phyloP scores from a whole-genome alignment of 2,329 filamentous ascomycete species.

The Decorospora gaudefroyi region DNA sequence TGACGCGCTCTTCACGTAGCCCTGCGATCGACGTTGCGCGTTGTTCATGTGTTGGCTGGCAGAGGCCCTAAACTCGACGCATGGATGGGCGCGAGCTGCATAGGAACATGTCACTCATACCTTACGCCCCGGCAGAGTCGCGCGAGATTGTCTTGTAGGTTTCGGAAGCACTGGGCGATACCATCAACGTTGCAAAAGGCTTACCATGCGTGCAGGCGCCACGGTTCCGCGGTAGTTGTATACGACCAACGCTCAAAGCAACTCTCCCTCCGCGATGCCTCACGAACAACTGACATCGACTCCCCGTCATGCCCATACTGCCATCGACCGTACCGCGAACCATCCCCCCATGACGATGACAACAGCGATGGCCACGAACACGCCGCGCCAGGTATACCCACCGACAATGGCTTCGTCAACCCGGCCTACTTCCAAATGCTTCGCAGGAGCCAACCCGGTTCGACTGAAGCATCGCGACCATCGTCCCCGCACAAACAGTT shows the following conservation, averaged over 20 bases:
- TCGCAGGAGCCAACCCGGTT: slow-evolving; percentile 61
- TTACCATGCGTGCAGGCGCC: slow-evolving; percentile 65
- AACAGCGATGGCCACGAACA: slow-evolving; percentile 42
- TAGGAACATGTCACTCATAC: slow-evolving; percentile 69
- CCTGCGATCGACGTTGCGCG: slow-evolving; percentile 7
- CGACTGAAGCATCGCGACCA: slow-evolving; percentile 53
- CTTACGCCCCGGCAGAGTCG: slow-evolving; percentile 72
- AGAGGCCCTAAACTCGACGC: slow-evolving; percentile 7
- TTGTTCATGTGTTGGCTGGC: slow-evolving; percentile 9
- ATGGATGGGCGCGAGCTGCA: slow-evolving; percentile 43
- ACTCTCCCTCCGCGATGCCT: slow-evolving; percentile 74
- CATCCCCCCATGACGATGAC: slow-evolving; percentile 35
- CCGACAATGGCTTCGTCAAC: slow-evolving; percentile 73
- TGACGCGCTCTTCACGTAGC: neutral
- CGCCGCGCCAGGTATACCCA: slow-evolving; percentile 35
- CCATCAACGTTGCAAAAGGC: neutral
- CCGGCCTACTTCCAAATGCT: slow-evolving; percentile 97
- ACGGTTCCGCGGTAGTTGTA: slow-evolving; percentile 89
- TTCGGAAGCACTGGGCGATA: neutral
- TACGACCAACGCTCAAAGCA: slow-evolving; percentile 84
- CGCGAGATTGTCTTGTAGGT: slow-evolving; percentile 80
- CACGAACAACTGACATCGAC: slow-evolving; percentile 59
- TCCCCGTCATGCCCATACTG: slow-evolving; percentile 84
- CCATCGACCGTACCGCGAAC: slow-evolving; percentile 69
- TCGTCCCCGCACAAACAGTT: slow-evolving; percentile 56